phyloP scores from a whole-genome alignment of 768 basidiomycete species.

The Mycena leptocephala region DNA sequence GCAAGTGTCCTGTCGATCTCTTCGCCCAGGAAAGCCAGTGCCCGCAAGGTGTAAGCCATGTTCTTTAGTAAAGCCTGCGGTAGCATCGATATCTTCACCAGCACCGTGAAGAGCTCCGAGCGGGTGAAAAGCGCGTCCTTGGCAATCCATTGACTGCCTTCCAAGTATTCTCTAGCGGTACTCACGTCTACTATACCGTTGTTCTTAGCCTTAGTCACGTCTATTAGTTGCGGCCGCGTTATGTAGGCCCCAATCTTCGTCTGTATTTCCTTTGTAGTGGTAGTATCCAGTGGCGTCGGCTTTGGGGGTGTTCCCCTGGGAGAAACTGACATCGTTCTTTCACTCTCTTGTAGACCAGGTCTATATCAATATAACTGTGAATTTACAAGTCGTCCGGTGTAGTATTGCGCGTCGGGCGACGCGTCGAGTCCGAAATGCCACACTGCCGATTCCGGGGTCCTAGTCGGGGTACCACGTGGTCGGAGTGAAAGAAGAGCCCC shows the following conservation, averaged over 20 bases:
- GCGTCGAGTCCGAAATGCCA: too few species aligned
- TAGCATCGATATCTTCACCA: background rate
- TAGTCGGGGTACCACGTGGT: too few species aligned
- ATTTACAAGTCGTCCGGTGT: too few species aligned
- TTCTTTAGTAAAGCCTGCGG: background rate
- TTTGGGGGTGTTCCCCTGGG: slow-evolving; percentile 14
- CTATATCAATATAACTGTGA: too few species aligned
- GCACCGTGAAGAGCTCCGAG: background rate
- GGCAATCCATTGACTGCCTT: background rate
- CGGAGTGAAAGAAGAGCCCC: too few species aligned
- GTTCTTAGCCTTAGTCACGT: background rate
- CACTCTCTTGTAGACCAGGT: too few species aligned
- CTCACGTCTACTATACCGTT: background rate
- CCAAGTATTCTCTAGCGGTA: background rate
- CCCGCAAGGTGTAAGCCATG: background rate
- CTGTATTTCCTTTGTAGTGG: background rate
- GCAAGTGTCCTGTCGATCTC: background rate
- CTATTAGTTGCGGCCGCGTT: background rate
- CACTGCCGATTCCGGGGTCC: too few species aligned
- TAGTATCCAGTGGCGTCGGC: background rate
- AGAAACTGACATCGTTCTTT: background rate
- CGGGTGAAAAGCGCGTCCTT: background rate
- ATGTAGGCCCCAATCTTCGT: background rate
- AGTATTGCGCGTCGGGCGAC: too few species aligned
- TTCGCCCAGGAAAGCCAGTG: background rate